phyloP scores from a whole-genome alignment of 257 asterid genomes.

The Parsonsia alboflavescens region DNA sequence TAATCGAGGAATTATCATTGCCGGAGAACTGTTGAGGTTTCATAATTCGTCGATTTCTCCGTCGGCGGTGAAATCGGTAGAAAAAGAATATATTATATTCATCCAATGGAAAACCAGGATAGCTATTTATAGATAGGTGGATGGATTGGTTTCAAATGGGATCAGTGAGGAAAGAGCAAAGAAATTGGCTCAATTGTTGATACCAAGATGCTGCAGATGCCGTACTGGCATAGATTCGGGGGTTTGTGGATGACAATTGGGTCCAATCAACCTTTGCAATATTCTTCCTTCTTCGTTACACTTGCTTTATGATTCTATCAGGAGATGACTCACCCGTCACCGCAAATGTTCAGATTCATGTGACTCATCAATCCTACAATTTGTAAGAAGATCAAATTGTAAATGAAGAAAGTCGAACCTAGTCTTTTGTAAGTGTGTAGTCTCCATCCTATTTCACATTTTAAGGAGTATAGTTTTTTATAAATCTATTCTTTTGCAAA shows the following conservation, averaged over 20 bases:
- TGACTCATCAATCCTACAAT: too few relatives aligned
- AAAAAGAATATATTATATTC: background rate
- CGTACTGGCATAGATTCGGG: background rate
- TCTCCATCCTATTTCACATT: too few relatives aligned
- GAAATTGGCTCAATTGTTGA: background rate
- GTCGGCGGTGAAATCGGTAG: background rate
- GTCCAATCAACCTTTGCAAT: background rate
- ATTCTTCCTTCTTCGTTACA: background rate
- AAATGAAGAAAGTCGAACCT: too few relatives aligned
- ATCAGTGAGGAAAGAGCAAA: background rate
- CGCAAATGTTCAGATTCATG: too few relatives aligned
- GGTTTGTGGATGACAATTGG: background rate
- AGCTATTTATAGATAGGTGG: constrained; percentile 12
- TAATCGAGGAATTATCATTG: constrained; percentile 20
- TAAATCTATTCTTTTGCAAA: too few relatives aligned
- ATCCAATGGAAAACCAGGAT: background rate
- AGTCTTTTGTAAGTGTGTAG: too few relatives aligned
- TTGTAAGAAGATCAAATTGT: too few relatives aligned
- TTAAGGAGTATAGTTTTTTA: too few relatives aligned
- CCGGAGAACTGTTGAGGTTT: constrained; percentile 29
- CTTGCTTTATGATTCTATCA: too few relatives aligned
- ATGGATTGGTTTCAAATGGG: too few relatives aligned
- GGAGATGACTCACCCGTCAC: too few relatives aligned
- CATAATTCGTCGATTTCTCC: constrained; percentile 20
- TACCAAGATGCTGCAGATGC: background rate